phyloP scores from a whole-genome alignment of 352 stramenopile species.

The Phytophthora ohioensis region DNA sequence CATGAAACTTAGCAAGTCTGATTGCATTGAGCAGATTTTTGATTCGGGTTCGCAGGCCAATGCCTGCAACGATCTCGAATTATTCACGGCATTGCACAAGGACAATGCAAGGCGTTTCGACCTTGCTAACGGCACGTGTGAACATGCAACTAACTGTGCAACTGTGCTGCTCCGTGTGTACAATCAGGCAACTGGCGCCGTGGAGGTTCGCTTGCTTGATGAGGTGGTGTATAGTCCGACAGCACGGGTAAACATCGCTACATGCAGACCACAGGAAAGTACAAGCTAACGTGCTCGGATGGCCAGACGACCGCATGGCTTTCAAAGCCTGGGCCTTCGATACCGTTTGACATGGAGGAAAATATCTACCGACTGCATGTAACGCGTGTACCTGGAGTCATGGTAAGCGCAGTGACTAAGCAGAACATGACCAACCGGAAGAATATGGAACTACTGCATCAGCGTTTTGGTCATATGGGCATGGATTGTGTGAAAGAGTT shows the following conservation, averaged over 20 bases:
- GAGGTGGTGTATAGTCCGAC: conserved; percentile 10
- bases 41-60: too few species aligned
- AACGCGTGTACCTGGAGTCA: too few species aligned
- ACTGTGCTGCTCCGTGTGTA: conserved; percentile 1
- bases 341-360: not conserved
- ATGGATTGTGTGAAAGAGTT: conserved; percentile 1
- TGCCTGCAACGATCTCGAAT: too few species aligned
- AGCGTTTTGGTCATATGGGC: conserved; percentile 7
- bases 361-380: too few species aligned
- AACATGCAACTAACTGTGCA: too few species aligned
- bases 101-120: too few species aligned
- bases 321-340: not conserved
- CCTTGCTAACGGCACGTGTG: too few species aligned
- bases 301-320: conserved; percentile 7
- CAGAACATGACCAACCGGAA: not conserved
- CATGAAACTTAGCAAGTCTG: too few species aligned
- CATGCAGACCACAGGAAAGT: not conserved
- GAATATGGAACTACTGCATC: conserved; percentile 2
- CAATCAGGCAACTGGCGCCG: conserved; percentile 10
- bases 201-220: not conserved
- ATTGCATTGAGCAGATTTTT: too few species aligned
- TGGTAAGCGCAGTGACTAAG: not conserved
- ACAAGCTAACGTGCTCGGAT: not conserved
- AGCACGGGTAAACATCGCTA: conserved; percentile 2
- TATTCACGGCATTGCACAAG: too few species aligned